Percentiles rank a stretch among this genome's conserved stretches.
Conservation (phyloP, 768 basidiomycete species). For the Calocera viscosa region DNA sequence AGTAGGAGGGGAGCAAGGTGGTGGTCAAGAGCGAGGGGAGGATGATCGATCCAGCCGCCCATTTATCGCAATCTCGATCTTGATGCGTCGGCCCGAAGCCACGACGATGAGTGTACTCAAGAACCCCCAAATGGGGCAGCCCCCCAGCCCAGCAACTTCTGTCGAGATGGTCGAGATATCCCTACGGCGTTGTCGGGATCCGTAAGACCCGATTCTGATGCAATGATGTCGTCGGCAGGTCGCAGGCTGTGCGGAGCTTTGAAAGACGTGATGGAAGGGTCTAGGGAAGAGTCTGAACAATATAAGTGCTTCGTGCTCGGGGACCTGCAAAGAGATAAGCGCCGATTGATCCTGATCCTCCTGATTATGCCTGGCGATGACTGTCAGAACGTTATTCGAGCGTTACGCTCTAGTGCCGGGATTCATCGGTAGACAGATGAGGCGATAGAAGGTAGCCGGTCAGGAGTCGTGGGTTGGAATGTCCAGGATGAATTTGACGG, state of each 20-base stretch:
- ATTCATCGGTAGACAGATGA: neutral
- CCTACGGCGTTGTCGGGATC: neutral
- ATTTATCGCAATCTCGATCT: neutral
- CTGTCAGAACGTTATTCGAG: neutral
- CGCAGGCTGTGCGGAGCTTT: neutral
- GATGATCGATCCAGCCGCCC: neutral
- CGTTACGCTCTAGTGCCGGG: neutral
- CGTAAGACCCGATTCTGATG: neutral
- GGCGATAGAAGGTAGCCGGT: neutral
- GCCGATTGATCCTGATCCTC: constrained; percentile 1
- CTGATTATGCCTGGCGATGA: neutral
- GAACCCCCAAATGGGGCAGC: neutral
- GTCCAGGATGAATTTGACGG: neutral
- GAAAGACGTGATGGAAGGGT: neutral
- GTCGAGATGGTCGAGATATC: constrained; percentile 3
- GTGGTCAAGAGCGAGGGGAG: neutral
- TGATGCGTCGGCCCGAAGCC: neutral
- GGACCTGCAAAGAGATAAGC: neutral
- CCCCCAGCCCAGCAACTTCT: neutral
- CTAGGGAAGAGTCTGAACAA: neutral
- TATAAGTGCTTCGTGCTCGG: neutral
- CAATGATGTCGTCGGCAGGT: neutral
- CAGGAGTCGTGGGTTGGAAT: neutral
- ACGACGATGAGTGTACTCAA: neutral
- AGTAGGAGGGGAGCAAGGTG: neutral